Conservation (phyloP, 148 eudicot species). For the Tetragonia tetragonoides region DNA sequence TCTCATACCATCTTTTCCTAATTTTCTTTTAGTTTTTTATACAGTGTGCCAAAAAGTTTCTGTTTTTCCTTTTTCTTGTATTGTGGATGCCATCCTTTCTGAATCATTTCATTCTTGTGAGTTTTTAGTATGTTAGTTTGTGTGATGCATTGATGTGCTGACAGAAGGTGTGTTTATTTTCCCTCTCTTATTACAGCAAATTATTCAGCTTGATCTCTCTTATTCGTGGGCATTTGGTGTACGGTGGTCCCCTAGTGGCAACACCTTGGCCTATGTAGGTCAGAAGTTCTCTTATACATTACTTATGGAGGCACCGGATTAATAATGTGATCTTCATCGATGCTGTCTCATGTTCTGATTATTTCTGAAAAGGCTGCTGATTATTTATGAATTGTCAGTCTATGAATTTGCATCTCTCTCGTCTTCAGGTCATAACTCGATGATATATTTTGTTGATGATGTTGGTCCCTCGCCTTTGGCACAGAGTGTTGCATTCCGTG, state of each 20-base stretch:
- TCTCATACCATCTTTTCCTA: too few relatives aligned
- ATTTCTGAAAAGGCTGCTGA: not conserved
- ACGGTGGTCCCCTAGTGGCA: constrained; percentile 97
- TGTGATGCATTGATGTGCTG: constrained; percentile 4
- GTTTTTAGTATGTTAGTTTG: not conserved
- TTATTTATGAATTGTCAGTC: not conserved
- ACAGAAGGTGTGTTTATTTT: not conserved
- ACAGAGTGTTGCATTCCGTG: constrained; percentile 88
- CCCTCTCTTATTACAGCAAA: constrained; percentile 56
- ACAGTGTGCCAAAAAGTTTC: too few relatives aligned
- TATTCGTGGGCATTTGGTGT: constrained; percentile 97
- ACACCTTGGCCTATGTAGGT: constrained; percentile 97
- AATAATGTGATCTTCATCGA: not conserved
- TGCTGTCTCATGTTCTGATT: not conserved
- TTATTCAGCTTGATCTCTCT: constrained; percentile 96
- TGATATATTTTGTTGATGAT: constrained; percentile 97
- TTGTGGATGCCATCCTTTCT: not conserved
- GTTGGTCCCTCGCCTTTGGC: constrained; percentile 97
- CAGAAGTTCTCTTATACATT: constrained; percentile 36
- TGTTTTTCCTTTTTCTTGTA: not conserved
- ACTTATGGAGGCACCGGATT: not conserved
- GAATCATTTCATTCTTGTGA: not conserved
- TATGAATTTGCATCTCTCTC: constrained; percentile 1
- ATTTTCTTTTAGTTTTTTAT: too few relatives aligned
- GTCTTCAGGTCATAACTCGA: constrained; percentile 86